phyloP scores from a whole-genome alignment of 768 basidiomycete genomes.

The Gloeostereum incarnatum region DNA sequence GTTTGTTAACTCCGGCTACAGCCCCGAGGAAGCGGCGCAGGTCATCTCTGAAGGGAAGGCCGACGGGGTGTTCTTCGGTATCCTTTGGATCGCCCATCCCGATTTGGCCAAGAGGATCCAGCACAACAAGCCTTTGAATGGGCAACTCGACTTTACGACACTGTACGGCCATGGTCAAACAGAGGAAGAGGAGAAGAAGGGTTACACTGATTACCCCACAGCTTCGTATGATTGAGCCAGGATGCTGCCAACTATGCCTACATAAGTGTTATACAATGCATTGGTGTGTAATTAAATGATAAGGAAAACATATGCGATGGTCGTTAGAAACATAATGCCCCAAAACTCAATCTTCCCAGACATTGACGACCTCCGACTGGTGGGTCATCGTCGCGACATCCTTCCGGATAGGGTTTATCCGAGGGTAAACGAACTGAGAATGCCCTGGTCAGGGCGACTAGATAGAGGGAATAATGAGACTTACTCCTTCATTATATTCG shows the following conservation, averaged over 20 bases:
- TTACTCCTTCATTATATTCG: constrained; percentile 74
- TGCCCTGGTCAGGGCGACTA: constrained; percentile 1
- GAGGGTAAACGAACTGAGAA: constrained; percentile 74
- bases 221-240: too few species aligned
- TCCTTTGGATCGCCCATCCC: constrained; percentile 18
- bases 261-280: too few species aligned
- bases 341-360: constrained; percentile 32
- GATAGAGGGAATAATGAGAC: constrained; percentile 13
- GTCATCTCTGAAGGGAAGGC: constrained; percentile 14
- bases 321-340: too few species aligned
- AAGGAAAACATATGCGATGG: too few species aligned
- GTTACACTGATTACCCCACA: constrained; percentile 20
- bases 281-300: too few species aligned
- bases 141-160: constrained; percentile 10
- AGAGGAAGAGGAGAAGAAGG: constrained; percentile 12
- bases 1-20: constrained; percentile 18
- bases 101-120: constrained; percentile 19
- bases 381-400: constrained; percentile 85
- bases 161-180: constrained; percentile 10
- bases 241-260: too few species aligned
- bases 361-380: constrained; percentile 64
- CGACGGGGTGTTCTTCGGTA: constrained; percentile 19
- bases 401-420: constrained; percentile 62
- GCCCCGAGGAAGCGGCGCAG: constrained; percentile 16
- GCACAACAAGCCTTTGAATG: constrained; percentile 15